Evolutionary conservation across 768 basidiomycete genomes (phyloP).

Genomic region (Postia placenta): DNA sequence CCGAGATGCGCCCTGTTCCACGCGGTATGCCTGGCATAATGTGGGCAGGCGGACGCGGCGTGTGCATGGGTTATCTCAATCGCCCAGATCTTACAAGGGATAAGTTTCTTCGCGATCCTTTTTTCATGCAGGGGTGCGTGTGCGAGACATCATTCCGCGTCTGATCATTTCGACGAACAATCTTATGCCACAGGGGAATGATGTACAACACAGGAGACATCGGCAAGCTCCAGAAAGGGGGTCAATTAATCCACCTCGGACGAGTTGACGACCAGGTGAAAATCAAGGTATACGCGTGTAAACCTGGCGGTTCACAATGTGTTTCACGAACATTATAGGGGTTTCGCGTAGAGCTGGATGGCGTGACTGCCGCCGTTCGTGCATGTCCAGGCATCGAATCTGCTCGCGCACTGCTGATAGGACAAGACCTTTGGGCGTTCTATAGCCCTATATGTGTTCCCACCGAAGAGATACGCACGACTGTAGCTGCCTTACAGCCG

Average conservation of each 20-base stretch:
- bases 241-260: constrained; percentile 51
- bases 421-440: constrained; percentile 45
- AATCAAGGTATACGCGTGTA: constrained; percentile 48
- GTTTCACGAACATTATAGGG: no score
- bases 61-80: constrained; percentile 50
- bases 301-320: no score
- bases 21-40: constrained; percentile 37
- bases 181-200: constrained; percentile 5
- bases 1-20: constrained; percentile 24
- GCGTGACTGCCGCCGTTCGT: constrained; percentile 47
- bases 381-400: constrained; percentile 32
- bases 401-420: constrained; percentile 42
- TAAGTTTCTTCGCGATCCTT: constrained; percentile 48
- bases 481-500: constrained; percentile 38
- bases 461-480: constrained; percentile 29
- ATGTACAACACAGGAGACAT: constrained; percentile 67
- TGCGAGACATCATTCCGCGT: constrained; percentile 10
- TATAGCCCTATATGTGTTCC: constrained; percentile 30
- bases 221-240: constrained; percentile 46
- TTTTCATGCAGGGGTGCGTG: constrained; percentile 39
- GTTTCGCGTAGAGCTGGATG: constrained; percentile 55
- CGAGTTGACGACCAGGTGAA: constrained; percentile 61
- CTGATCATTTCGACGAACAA: neutral
- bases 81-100: constrained; percentile 45
- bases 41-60: constrained; percentile 60